Percentiles rank a stretch among this genome's conserved stretches.
Evolutionary conservation across 2,329 filamentous ascomycete genomes (phyloP).

Genomic region (Stemphylium vesicarium): DNA sequence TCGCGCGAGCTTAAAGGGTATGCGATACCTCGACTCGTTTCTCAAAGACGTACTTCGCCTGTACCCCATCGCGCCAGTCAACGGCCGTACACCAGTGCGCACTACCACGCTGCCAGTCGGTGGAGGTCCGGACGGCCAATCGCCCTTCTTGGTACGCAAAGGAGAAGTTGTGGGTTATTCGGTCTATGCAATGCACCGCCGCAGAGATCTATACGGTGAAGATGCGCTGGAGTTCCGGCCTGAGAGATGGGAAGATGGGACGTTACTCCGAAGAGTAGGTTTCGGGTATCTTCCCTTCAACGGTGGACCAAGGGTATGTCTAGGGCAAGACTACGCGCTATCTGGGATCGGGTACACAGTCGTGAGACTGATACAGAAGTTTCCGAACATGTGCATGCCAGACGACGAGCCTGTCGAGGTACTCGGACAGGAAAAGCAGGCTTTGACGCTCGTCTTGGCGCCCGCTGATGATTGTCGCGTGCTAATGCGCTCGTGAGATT

Average conservation of each 20-base stretch:
- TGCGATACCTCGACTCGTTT: background rate
- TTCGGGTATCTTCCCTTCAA: constrained; percentile 43
- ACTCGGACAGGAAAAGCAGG: background rate
- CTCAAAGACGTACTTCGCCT: constrained; percentile 47
- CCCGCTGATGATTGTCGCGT: background rate
- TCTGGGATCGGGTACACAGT: background rate
- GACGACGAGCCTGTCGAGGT: constrained; percentile 1
- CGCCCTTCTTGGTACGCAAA: constrained; percentile 41
- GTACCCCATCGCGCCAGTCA: constrained; percentile 39
- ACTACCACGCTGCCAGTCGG: constrained; percentile 39
- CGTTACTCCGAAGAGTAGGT: constrained; percentile 5
- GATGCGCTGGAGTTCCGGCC: constrained; percentile 45
- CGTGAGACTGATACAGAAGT: background rate
- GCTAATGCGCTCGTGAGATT: background rate
- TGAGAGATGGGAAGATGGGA: constrained; percentile 42
- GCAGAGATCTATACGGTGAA: constrained; percentile 43
- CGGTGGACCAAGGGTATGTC: constrained; percentile 36
- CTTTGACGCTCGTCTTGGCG: background rate
- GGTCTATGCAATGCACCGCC: constrained; percentile 41
- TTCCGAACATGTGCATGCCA: background rate
- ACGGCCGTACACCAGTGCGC: constrained; percentile 28
- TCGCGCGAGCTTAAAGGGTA: background rate
- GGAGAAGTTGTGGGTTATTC: constrained; percentile 31
- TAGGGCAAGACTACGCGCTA: constrained; percentile 18
- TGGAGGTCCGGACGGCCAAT: constrained; percentile 37